Evolutionary conservation across 2,329 filamentous ascomycete species (phyloP).

Genomic region (Dothideomycetes sp.): DNA sequence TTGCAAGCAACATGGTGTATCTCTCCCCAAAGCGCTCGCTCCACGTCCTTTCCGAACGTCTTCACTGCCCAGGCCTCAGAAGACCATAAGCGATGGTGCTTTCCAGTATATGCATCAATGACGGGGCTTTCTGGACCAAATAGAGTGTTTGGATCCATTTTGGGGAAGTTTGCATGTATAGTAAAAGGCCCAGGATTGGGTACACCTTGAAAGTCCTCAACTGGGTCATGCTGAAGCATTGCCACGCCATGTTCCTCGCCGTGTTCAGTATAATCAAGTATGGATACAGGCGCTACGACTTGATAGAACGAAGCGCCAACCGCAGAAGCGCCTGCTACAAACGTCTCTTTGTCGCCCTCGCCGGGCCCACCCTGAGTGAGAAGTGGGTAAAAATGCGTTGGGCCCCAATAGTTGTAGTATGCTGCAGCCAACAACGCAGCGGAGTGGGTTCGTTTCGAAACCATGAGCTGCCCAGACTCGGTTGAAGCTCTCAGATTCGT

Average conservation of each 20-base stretch:
- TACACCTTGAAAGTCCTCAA: slow-evolving; percentile 7
- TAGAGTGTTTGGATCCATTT: slow-evolving; percentile 20
- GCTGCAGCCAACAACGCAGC: slow-evolving; percentile 32
- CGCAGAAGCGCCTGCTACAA: slow-evolving; percentile 32
- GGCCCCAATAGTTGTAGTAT: slow-evolving; percentile 40
- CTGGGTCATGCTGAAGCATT: slow-evolving; percentile 13
- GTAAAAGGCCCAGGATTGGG: slow-evolving; percentile 13
- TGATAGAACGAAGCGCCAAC: slow-evolving; percentile 30
- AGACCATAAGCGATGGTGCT: slow-evolving; percentile 15
- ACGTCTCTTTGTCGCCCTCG: slow-evolving; percentile 42
- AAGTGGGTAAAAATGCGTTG: slow-evolving; percentile 33
- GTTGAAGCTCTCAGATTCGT: slow-evolving; percentile 18
- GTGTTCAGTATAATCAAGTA: slow-evolving; percentile 8
- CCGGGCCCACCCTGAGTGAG: slow-evolving; percentile 36
- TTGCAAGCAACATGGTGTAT: slow-evolving; percentile 14
- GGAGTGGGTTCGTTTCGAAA: slow-evolving; percentile 32
- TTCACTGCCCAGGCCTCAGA: slow-evolving; percentile 12
- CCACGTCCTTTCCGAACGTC: slow-evolving; percentile 17
- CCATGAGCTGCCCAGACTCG: slow-evolving; percentile 35
- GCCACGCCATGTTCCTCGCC: slow-evolving; percentile 9
- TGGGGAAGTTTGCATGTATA: slow-evolving; percentile 19
- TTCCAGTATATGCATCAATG: slow-evolving; percentile 11
- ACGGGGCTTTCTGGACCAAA: slow-evolving; percentile 13
- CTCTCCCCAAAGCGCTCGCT: slow-evolving; percentile 15
- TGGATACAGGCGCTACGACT: slow-evolving; percentile 18